Base-by-base conservation (phyloP, 441 rosid species). In the Euphorbia celastroides region DNA sequence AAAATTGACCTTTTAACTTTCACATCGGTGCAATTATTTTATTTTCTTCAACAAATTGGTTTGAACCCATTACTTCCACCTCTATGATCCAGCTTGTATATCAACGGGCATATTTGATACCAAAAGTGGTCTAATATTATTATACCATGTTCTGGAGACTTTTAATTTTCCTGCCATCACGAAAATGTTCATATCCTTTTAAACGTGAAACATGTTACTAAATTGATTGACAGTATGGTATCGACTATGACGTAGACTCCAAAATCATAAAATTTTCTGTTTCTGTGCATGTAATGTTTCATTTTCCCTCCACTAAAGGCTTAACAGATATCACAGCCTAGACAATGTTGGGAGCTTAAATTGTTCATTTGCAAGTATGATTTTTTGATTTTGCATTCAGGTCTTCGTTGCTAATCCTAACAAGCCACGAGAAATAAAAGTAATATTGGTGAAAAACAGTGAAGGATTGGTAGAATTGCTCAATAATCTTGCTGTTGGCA, bases 341-440 rank as follows among this genome's bases (percentile, higher is more conserved):
- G 20, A 22, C 3, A n/a, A n/a, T n/a, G n/a, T n/a, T n/a, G n/a
- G n/a, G n/a, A n/a, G n/a, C n/a, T n/a, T n/a, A n/a, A n/a, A n/a
- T n/a, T 31, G 5, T 20, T 28, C 20, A 26, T 13, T 67, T 38
- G 60, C n/a, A 70, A 69, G n/a, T n/a, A n/a, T n/a, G n/a, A n/a
- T n/a, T n/a, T n/a, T n/a, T n/a, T n/a, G n/a, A n/a, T n/a, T n/a
- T n/a, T 5, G 42, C 26, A 9, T 65, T 72, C 79, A 91, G 96
- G 89, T 94, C 67, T 94, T 91, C 78, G 97, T 89, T 60, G 99
- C 99, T 30, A 93, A 94, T 79, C 99, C 97, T 66, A 89, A 88
- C 85, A 94, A 94, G 78, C 97, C 99, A 42, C 82, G 78, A 50
- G 96, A 91, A 70, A 78, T 94, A 46, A 91, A 88, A 70, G 82